Base-by-base conservation (phyloP, 148 eudicot genomes). In the Vaccinium vitisidaea region DNA sequence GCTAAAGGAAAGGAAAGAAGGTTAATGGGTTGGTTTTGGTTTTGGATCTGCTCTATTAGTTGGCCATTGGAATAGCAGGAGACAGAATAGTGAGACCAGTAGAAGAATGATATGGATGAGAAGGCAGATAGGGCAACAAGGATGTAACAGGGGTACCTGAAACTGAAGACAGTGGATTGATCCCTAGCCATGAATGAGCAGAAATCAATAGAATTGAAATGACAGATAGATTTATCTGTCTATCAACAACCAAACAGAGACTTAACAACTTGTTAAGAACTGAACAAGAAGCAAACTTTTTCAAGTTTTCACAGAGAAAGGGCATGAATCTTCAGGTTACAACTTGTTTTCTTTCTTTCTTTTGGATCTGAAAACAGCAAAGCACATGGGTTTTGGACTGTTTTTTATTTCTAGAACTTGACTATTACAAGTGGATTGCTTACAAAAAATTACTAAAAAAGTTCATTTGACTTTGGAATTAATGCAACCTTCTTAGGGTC, bases 1-100 rank as follows among this genome's bases (percentile, higher is more conserved):
- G 93, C 88, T 0, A 75, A 82, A 70, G 88, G 80, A 54, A 67
- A 88, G 11, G 81, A 84, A 18, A 89, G 88, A 54, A 91, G 91
- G 79, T 91, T 48, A 49, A 80, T 75, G 50, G 76, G 32, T 30
- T 75, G 79, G 10, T 76, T 73, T 55, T 75, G 36, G 0, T 78
- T 76, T 70, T 78, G 61, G 0, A 70, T 82, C 16, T 78, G 59
- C 14, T 9, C 39, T 12, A 1, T 55, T 25, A 32, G 79, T 55
- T 73, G 86, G 80, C 36, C 58, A 77, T 43, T 10, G 53, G 59
- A 82, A 43, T 39, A 55, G 82, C 83, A 84, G 59, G 56, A 21
- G 12, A 18, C 49, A 15, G 88, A 88, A 79, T 50, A 89, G 23
- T 86, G 54, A 82, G 91, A 89, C 89, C 90, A 88, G 74, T 81